phyloP scores from a whole-genome alignment of 106 monocot genomes.

The Acanthochlamys bracteata region DNA sequence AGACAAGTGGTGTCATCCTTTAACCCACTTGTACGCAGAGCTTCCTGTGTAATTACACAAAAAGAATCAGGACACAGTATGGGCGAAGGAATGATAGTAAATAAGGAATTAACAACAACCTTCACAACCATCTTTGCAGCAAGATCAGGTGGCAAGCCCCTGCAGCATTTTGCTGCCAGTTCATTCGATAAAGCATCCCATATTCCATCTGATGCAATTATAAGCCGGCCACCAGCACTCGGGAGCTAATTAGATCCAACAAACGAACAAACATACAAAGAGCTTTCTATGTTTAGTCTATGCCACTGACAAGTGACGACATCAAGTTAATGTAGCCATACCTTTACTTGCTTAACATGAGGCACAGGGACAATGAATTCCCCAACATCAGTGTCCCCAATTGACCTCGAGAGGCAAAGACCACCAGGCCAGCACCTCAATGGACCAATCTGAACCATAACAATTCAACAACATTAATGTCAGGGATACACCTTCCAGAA shows the following conservation, averaged over 20 bases:
- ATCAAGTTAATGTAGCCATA: slow-evolving; percentile 8
- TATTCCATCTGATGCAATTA: slow-evolving; percentile 97
- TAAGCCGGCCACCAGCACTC: slow-evolving; percentile 69
- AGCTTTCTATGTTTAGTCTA: neutral
- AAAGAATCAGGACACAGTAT: neutral
- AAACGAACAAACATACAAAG: neutral
- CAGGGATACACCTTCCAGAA: no score
- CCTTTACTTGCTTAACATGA: slow-evolving; percentile 99
- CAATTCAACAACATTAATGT: neutral
- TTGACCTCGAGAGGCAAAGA: slow-evolving; percentile 91
- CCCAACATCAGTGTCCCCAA: slow-evolving; percentile 94
- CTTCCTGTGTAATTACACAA: slow-evolving; percentile 43
- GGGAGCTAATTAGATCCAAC: slow-evolving; percentile 50
- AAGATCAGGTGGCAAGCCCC: slow-evolving; percentile 78
- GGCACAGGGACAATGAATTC: slow-evolving; percentile 97
- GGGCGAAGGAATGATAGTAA: neutral
- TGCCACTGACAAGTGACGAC: neutral
- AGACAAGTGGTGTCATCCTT: slow-evolving; percentile 98
- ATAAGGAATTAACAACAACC: slow-evolving; percentile 27
- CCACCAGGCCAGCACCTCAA: slow-evolving; percentile 98
- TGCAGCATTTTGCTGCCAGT: slow-evolving; percentile 67
- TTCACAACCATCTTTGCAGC: slow-evolving; percentile 94
- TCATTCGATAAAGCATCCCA: slow-evolving; percentile 93
- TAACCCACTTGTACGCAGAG: slow-evolving; percentile 81
- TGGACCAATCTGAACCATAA: slow-evolving; percentile 59